These are phyloP conservation scores for Aquilaria yunnanensis DNA, from an alignment of 345 rosid species.

Conservation along the genomic window DNA sequence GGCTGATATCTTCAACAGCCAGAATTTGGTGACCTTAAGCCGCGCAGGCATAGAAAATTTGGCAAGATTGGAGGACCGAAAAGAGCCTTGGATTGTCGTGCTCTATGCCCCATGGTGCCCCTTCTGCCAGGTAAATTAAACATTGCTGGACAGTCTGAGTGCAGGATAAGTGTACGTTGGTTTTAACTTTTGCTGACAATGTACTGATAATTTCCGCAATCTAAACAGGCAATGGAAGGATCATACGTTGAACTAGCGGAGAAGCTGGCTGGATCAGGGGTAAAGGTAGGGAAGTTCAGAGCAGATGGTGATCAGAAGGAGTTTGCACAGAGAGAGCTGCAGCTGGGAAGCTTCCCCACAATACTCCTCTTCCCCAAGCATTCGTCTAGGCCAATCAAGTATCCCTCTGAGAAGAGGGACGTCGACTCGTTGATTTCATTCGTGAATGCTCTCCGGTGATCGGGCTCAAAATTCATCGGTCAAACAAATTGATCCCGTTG, in stretches of 20 bases:
- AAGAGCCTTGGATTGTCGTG: conserved; percentile 86
- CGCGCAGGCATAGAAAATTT: conserved; percentile 81
- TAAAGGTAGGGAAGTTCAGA: conserved; percentile 82
- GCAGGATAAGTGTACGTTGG: no score
- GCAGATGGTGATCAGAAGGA: conserved; percentile 90
- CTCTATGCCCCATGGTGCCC: conserved; percentile 98
- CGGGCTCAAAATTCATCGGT: no score
- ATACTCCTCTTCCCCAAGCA: conserved; percentile 75
- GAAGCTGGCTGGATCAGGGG: conserved; percentile 62
- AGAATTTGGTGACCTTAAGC: conserved; percentile 53
- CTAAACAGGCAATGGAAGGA: conserved; percentile 65
- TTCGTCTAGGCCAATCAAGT: conserved; percentile 65
- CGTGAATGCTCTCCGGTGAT: conserved; percentile 70
- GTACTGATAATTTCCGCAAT: background rate
- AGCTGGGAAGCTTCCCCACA: conserved; percentile 88
- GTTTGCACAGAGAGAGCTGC: conserved; percentile 66
- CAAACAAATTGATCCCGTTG: no score
- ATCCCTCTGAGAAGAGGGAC: conserved; percentile 86
- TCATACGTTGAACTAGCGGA: conserved; percentile 73
- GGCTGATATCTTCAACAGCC: conserved; percentile 59
- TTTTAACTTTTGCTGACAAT: no score
- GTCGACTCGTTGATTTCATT: conserved; percentile 81
- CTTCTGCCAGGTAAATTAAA: conserved; percentile 60
- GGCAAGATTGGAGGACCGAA: conserved; percentile 49
- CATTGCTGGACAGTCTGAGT: no score